Evolutionary conservation across 2,329 filamentous ascomycete species (phyloP).

Genomic region (Fusarium avenaceum): DNA sequence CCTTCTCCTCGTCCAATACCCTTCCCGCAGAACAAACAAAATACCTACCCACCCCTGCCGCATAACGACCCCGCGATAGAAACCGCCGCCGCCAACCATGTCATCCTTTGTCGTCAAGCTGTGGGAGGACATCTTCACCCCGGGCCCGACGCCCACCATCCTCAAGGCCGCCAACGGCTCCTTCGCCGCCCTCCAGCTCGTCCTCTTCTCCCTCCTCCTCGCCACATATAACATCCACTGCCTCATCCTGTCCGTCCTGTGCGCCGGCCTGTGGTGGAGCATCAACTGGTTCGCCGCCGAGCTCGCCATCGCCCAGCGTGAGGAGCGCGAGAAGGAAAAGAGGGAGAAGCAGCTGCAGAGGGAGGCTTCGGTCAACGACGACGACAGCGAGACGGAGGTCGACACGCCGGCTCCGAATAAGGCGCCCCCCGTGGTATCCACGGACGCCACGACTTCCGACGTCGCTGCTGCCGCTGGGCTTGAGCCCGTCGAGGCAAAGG

Average conservation of each 20-base stretch:
- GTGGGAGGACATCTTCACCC: slow-evolving; percentile 93
- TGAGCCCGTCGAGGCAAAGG: slow-evolving; percentile 58
- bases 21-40: slow-evolving; percentile 4
- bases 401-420: slow-evolving; percentile 50
- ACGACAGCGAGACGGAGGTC: slow-evolving; percentile 58
- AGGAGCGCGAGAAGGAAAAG: slow-evolving; percentile 57
- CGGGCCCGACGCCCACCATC: slow-evolving; percentile 88
- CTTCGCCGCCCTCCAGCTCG: slow-evolving; percentile 86
- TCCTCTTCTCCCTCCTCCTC: slow-evolving; percentile 81
- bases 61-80: slow-evolving; percentile 31
- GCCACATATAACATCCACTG: slow-evolving; percentile 93
- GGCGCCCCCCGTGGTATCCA: slow-evolving; percentile 32
- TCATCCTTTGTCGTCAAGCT: slow-evolving; percentile 78
- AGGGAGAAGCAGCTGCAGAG: slow-evolving; percentile 47
- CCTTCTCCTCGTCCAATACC: slow-evolving; percentile 1
- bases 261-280: slow-evolving; percentile 86
- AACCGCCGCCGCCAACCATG: slow-evolving; percentile 57
- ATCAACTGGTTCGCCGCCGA: slow-evolving; percentile 97
- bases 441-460: slow-evolving; percentile 28
- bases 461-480: slow-evolving; percentile 54
- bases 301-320: slow-evolving; percentile 61
- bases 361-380: slow-evolving; percentile 45
- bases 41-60: slow-evolving; percentile 8
- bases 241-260: slow-evolving; percentile 81
- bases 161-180: slow-evolving; percentile 90